Conservation (phyloP, 257 asterid species). For the Anisodus tanguticus region DNA sequence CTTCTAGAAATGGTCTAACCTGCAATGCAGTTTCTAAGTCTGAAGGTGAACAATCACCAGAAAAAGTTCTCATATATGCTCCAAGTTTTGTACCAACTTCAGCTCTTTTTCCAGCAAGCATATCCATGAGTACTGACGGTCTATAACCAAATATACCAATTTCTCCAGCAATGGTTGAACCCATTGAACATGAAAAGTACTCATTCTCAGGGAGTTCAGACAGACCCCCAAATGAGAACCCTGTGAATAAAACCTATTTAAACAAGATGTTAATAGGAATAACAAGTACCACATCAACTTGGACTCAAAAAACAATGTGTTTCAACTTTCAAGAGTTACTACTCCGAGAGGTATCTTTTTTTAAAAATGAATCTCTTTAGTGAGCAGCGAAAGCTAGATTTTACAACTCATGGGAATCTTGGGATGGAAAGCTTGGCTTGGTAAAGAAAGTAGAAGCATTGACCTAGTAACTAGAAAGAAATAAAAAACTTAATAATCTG, state of each 20-base stretch:
- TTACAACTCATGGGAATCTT: background rate
- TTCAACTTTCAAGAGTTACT: constrained; percentile 10
- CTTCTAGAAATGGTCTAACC: constrained; percentile 49
- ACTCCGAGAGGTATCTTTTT: constrained; percentile 6
- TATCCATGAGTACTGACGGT: constrained; percentile 86
- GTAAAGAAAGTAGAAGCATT: background rate
- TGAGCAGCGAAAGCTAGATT: background rate
- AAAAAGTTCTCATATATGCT: constrained; percentile 92
- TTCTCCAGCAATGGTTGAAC: constrained; percentile 96
- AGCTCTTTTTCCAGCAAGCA: constrained; percentile 99
- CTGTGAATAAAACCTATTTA: constrained; percentile 89
- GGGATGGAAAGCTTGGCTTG: background rate
- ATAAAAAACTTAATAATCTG: background rate
- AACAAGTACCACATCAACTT: constrained; percentile 39
- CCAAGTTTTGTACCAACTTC: constrained; percentile 92
- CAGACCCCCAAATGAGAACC: constrained; percentile 88
- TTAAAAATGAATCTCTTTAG: background rate
- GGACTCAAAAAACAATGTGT: background rate
- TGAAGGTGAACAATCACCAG: constrained; percentile 95
- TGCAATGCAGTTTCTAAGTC: constrained; percentile 97
- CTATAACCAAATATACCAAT: constrained; percentile 95
- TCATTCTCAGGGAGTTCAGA: constrained; percentile 91
- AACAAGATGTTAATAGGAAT: constrained; percentile 52
- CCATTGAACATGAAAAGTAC: constrained; percentile 93
- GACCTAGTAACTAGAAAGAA: background rate